Percentiles rank a stretch among this genome's conserved stretches.
phyloP scores from a whole-genome alignment of 1,284 basidiomycete genomes.

The Microbotryomycetes sp. region DNA sequence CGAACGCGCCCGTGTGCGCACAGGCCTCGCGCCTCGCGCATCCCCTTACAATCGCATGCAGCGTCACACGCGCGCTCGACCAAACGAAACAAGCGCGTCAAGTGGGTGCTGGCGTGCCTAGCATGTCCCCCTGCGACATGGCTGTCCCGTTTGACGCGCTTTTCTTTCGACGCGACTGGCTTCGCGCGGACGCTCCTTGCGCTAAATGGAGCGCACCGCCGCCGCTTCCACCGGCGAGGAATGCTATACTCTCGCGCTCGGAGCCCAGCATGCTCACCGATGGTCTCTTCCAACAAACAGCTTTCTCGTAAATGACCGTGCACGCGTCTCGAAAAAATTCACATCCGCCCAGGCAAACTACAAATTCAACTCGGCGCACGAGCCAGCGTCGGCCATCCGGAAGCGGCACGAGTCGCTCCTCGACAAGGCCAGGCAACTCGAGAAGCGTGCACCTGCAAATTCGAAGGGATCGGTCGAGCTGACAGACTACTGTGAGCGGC shows the following conservation, averaged over 20 bases:
- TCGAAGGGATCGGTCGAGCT: conserved; percentile 11
- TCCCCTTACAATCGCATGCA: too few species aligned
- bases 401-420: conserved; percentile 15
- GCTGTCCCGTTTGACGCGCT: background rate
- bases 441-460: background rate
- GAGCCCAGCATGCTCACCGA: background rate
- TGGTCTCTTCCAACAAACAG: background rate
- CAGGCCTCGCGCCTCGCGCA: background rate
- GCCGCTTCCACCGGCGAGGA: background rate
- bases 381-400: conserved; percentile 4
- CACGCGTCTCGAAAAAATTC: conserved; percentile 14
- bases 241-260: background rate
- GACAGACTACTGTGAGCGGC: conserved; percentile 27
- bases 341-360: background rate
- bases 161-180: background rate
- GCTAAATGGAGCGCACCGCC: background rate
- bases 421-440: conserved; percentile 11
- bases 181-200: background rate
- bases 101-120: too few species aligned
- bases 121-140: too few species aligned
- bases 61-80: too few species aligned
- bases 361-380: conserved; percentile 17
- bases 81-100: too few species aligned
- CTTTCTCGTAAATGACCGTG: conserved; percentile 24
- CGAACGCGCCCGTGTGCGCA: background rate